A percentile compares a stretch with the other conserved stretches of the same genome.
Conservation (phyloP, 1,139 yeast species). For the Lodderomyces pseudojiufengensis region DNA sequence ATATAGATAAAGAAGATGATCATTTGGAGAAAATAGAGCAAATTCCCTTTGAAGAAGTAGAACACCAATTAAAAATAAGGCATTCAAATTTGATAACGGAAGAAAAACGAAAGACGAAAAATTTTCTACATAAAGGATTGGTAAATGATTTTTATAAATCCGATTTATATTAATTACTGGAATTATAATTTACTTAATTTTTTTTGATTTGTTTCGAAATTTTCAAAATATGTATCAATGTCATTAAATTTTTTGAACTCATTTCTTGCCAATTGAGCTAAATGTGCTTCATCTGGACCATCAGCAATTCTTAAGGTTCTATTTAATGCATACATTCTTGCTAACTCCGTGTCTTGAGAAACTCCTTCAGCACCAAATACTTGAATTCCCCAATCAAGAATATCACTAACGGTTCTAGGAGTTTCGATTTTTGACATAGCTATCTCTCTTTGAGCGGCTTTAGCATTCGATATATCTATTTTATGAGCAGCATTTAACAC, state of each 20-base stretch:
- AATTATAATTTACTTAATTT: slow-evolving; percentile 18
- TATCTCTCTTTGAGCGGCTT: slow-evolving; percentile 55
- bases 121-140: slow-evolving; percentile 49
- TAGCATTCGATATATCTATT: slow-evolving; percentile 56
- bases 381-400: slow-evolving; percentile 67
- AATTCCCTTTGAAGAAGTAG: slow-evolving; percentile 62
- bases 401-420: slow-evolving; percentile 52
- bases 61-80: slow-evolving; percentile 35
- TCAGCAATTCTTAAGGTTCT: slow-evolving; percentile 69
- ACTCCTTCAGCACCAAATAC: slow-evolving; percentile 71
- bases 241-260: slow-evolving; percentile 34
- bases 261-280: slow-evolving; percentile 54
- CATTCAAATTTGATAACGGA: slow-evolving; percentile 38
- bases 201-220: slow-evolving; percentile 20
- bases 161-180: slow-evolving; percentile 45
- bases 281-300: slow-evolving; percentile 75
- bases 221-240: slow-evolving; percentile 34
- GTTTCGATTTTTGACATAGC: slow-evolving; percentile 69
- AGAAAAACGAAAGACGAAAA: slow-evolving; percentile 48
- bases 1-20: slow-evolving; percentile 80
- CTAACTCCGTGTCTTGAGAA: slow-evolving; percentile 60
- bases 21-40: slow-evolving; percentile 56
- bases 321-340: slow-evolving; percentile 52
- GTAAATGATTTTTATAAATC: slow-evolving; percentile 54
- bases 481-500: slow-evolving; percentile 66